Base-by-base conservation (phyloP, 805 yeast genomes). In the Candida ponderosae region DNA sequence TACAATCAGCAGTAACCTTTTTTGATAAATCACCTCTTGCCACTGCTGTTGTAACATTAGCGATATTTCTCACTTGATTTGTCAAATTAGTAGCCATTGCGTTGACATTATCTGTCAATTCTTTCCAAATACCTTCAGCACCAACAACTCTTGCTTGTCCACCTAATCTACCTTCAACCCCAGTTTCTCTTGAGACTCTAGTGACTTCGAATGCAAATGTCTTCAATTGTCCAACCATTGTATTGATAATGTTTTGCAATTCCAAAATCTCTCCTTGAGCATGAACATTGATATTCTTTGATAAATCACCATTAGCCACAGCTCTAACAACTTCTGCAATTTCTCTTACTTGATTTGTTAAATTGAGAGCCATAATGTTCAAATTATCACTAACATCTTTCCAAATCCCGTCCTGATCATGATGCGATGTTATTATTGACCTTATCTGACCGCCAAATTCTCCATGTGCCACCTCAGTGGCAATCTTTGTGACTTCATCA, bases 51-150 rank as follows among this genome's bases (percentile, higher is more conserved):
- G 86, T 89, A 17, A 86, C 94, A 27, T 84, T 81, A 16, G 94
- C 94, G 27, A 85, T 82, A 51, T 86, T 94, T 38, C 95, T 74
- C 52, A 86, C 95, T 63, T 86, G 95, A 6, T 90, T 81, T 0
- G 95, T 86, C 56, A 86, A 72, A 57, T 86, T 86, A 11, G 90
- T 76, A 36, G 95, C 95, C 95, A 86, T 86, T 27, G 93, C 85
- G 56, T 86, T 86, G 44, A 86, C 95, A 57, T 86, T 86, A 18
- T 89, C 83, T 6, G 95, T 86, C 48, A 86, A 81, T 50, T 84
- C 94, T 53, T 82, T 83, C 95, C 95, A 86, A 41, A 84, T 65
- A 10, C 95, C 95, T 57, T 85, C 93, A 13, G 84, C 95, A 57
- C 84, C 95, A 39, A 77, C 72, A 21, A 86, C 95, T 51, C 84